These are phyloP conservation scores for Tetragonia tetragonoides DNA, from an alignment of 148 eudicot species.

Conservation along the genomic window DNA sequence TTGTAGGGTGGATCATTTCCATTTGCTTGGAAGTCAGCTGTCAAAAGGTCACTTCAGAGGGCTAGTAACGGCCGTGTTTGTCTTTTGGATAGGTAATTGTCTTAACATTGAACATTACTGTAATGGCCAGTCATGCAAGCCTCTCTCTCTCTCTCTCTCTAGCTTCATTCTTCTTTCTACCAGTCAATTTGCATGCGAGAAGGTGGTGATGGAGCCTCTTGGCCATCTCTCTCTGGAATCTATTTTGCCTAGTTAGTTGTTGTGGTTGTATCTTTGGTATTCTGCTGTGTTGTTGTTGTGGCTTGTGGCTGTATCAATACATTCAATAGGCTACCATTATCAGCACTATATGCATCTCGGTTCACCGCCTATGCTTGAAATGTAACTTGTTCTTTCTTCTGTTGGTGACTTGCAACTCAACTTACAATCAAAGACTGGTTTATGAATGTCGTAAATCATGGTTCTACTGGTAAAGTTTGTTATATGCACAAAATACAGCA, in stretches of 20 bases:
- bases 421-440: neutral
- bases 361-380: neutral
- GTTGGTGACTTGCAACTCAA: neutral
- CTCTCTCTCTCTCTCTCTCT: neutral
- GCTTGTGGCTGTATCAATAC: neutral
- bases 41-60: conserved; percentile 74
- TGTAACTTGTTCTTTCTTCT: neutral
- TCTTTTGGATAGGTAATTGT: conserved; percentile 71
- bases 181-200: neutral
- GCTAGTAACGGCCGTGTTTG: conserved; percentile 46
- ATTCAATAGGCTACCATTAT: neutral
- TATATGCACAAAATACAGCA: neutral
- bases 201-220: neutral
- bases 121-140: neutral
- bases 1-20: conserved; percentile 96
- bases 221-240: neutral
- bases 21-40: conserved; percentile 86
- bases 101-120: neutral
- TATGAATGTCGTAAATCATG: neutral
- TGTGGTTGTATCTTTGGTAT: neutral
- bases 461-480: neutral
- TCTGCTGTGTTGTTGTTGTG: neutral
- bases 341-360: neutral
- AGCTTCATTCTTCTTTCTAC: neutral
- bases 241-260: neutral